These are phyloP conservation scores for Dioscorea alata DNA, from an alignment of 106 monocot species.

Conservation along the genomic window DNA sequence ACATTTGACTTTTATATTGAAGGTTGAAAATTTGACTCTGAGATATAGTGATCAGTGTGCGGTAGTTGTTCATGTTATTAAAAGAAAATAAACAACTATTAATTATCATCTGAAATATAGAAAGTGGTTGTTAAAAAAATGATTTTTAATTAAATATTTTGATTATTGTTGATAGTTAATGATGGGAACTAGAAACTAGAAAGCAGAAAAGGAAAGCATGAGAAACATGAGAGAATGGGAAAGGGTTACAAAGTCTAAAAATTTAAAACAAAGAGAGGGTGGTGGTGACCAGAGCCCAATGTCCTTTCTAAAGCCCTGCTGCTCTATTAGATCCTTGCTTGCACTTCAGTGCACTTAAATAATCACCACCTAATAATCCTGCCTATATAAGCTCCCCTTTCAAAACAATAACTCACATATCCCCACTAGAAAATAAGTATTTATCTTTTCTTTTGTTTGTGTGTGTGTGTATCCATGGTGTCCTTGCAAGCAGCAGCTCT, in stretches of 20 bases:
- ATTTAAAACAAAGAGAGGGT: no score
- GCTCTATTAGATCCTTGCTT: constrained; percentile 33
- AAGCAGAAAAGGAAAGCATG: neutral
- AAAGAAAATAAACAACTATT: no score
- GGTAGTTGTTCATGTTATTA: no score
- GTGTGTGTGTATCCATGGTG: constrained; percentile 25
- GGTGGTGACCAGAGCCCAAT: constrained; percentile 20
- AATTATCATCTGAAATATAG: no score
- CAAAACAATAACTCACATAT: neutral
- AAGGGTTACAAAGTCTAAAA: neutral
- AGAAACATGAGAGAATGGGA: constrained; percentile 8
- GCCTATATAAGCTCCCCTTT: constrained; percentile 19
- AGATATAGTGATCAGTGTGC: neutral
- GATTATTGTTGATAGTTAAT: neutral
- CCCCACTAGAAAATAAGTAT: neutral
- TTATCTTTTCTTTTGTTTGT: neutral
- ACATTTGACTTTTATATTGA: no score
- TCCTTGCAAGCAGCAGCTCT: constrained; percentile 34
- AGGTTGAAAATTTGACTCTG: no score
- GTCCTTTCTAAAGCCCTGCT: constrained; percentile 13
- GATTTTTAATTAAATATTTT: no score
- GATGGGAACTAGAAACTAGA: constrained; percentile 12
- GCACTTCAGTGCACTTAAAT: constrained; percentile 28
- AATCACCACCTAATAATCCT: neutral
- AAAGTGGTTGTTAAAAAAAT: no score